phyloP scores from a whole-genome alignment of 306 rosid genomes.

The Begonia masoniana region DNA sequence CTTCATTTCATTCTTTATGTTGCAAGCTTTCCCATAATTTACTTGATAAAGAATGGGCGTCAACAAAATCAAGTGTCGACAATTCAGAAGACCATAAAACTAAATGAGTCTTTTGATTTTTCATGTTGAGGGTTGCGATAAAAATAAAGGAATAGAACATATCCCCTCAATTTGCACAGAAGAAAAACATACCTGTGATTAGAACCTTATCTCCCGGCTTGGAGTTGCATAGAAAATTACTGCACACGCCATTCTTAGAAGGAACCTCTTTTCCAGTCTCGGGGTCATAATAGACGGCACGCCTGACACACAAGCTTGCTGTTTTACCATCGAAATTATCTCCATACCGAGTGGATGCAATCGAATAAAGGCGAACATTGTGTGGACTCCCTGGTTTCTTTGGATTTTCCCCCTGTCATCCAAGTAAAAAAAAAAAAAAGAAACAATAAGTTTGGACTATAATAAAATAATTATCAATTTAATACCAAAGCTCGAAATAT shows the following conservation, averaged over 20 bases:
- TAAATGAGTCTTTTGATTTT: no score
- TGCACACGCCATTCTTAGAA: conserved; percentile 77
- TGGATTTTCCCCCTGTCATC: conserved; percentile 85
- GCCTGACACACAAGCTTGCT: conserved; percentile 92
- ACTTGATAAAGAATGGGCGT: no score
- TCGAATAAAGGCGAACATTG: conserved; percentile 87
- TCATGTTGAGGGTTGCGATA: no score
- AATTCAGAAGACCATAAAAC: no score
- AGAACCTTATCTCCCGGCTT: conserved; percentile 86
- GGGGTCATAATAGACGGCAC: conserved; percentile 87
- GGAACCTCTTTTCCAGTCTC: conserved; percentile 93
- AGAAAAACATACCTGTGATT: conserved; percentile 53
- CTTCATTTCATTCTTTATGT: no score
- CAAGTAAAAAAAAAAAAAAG: conserved; percentile 5
- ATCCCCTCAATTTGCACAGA: no score
- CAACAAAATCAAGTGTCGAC: no score
- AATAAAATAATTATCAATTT: background rate
- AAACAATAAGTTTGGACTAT: no score
- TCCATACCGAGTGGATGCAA: conserved; percentile 95
- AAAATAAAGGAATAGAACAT: no score
- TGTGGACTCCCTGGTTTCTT: conserved; percentile 80
- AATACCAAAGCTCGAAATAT: background rate
- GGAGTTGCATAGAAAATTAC: conserved; percentile 76
- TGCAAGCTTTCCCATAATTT: no score
- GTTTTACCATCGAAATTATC: conserved; percentile 84